Conservation (phyloP, 345 rosid species). For the Populus tremula region DNA sequence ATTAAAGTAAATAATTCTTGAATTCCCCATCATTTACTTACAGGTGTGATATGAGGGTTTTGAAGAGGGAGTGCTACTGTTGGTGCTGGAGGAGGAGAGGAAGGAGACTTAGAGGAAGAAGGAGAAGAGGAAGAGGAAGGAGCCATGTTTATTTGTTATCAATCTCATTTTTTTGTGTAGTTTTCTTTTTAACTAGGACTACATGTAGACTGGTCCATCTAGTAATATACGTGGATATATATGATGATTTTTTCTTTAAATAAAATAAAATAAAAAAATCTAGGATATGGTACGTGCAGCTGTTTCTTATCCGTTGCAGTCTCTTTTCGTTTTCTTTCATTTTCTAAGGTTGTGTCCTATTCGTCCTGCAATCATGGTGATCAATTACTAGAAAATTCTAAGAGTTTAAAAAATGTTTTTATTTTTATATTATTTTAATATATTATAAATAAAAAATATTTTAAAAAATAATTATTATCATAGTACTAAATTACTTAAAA, state of each 20-base stretch:
- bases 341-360: slow-evolving; percentile 30
- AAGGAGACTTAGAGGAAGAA: slow-evolving; percentile 50
- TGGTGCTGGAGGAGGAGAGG: slow-evolving; percentile 34
- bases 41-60: slow-evolving; percentile 66
- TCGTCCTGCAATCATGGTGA: slow-evolving; percentile 49
- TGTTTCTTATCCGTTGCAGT: slow-evolving; percentile 9
- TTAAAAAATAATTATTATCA: too few species aligned
- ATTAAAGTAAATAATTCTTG: neutral
- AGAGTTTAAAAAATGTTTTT: too few species aligned
- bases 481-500: neutral
- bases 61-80: slow-evolving; percentile 30
- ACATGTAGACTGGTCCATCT: neutral
- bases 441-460: too few species aligned
- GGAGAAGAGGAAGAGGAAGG: slow-evolving; percentile 63
- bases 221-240: neutral
- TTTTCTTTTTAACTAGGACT: neutral
- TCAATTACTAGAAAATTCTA: neutral
- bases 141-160: slow-evolving; percentile 43
- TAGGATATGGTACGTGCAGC: neutral
- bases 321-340: slow-evolving; percentile 33
- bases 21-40: slow-evolving; percentile 35
- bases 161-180: slow-evolving; percentile 11
- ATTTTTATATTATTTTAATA: neutral
- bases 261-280: neutral
- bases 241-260: neutral